Evolutionary conservation across 805 yeast species (phyloP).

Genomic region (Lipomyces chichibuensis): DNA sequence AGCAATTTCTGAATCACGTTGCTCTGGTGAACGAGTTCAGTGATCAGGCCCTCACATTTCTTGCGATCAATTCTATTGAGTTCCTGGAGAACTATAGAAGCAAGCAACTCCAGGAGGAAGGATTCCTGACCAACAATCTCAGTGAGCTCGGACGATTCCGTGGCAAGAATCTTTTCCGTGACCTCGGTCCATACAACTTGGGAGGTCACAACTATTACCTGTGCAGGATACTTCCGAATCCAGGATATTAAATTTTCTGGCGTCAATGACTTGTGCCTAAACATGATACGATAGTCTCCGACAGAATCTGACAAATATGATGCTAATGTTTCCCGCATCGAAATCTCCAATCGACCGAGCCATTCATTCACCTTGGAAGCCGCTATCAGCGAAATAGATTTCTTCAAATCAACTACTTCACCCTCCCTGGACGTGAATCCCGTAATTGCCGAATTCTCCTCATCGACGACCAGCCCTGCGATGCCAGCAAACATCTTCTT

Average conservation of each 20-base stretch:
- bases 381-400: constrained; percentile 51
- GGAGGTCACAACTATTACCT: constrained; percentile 56
- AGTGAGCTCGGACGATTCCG: not conserved
- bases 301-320: constrained; percentile 44
- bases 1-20: constrained; percentile 45
- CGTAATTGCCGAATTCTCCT: constrained; percentile 44
- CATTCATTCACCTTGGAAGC: constrained; percentile 59
- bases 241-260: constrained; percentile 41
- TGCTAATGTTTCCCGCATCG: constrained; percentile 56
- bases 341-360: constrained; percentile 61
- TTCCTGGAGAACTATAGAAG: constrained; percentile 43
- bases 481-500: constrained; percentile 75
- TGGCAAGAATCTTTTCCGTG: constrained; percentile 40
- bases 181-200: constrained; percentile 61
- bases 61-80: constrained; percentile 45
- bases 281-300: constrained; percentile 28
- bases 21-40: constrained; percentile 66
- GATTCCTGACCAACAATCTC: not conserved
- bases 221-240: constrained; percentile 55
- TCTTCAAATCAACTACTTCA: constrained; percentile 54
- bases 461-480: constrained; percentile 47
- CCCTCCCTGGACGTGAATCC: constrained; percentile 67
- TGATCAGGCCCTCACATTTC: constrained; percentile 62
- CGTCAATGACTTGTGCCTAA: constrained; percentile 28
- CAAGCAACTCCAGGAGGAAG: constrained; percentile 40